Evolutionary conservation across 2,329 filamentous ascomycete genomes (phyloP).

Genomic region (Botryotinia narcissicola): DNA sequence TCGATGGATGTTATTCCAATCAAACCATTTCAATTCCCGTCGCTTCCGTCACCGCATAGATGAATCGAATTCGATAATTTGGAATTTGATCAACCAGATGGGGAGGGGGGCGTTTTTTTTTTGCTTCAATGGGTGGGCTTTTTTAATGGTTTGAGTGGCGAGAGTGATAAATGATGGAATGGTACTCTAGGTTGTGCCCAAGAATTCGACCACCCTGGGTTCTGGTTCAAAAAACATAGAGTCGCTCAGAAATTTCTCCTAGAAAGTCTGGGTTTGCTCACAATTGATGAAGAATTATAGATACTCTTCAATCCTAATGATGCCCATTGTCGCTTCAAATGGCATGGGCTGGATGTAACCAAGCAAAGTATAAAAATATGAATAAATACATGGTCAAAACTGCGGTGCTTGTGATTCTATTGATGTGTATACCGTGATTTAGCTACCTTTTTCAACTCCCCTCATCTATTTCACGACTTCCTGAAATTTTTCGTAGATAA

Average conservation of each 20-base stretch:
- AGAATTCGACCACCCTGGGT: neutral
- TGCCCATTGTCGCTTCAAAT: neutral
- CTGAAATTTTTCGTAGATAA: neutral
- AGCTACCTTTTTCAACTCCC: too few species aligned
- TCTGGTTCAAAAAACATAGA: neutral
- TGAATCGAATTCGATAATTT: neutral
- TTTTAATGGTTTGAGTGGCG: neutral
- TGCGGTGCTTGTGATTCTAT: neutral
- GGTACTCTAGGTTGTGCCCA: neutral
- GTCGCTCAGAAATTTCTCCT: neutral
- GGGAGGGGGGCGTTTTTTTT: neutral
- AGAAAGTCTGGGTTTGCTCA: neutral
- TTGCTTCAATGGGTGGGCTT: neutral
- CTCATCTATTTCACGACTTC: neutral
- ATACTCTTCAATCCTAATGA: neutral
- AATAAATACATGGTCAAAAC: neutral
- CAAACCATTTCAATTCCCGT: constrained; percentile 10
- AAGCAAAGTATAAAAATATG: neutral
- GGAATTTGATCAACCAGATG: neutral
- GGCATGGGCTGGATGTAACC: neutral
- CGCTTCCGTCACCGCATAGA: neutral
- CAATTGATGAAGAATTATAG: neutral
- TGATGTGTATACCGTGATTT: neutral
- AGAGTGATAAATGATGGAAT: neutral
- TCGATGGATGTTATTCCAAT: constrained; percentile 20